Percentiles rank a stretch among this genome's conserved stretches.
phyloP scores from a whole-genome alignment of 1,284 basidiomycete species.

The Ganoderma meredithae region DNA sequence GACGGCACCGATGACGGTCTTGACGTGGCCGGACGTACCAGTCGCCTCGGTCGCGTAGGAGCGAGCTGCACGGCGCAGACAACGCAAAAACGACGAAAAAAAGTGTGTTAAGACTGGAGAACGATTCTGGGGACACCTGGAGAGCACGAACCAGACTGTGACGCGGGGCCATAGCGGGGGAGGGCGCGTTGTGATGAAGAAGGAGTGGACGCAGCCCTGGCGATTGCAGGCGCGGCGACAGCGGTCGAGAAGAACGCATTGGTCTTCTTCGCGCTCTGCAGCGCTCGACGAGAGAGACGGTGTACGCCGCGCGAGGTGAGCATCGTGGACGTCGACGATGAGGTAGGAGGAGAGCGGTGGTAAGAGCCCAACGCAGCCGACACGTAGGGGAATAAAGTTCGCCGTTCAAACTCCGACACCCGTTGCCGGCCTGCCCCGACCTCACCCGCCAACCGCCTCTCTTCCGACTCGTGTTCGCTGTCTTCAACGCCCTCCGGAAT shows the following conservation, averaged over 20 bases:
- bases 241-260: constrained; percentile 82
- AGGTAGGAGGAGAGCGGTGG: constrained; percentile 38
- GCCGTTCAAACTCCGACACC: constrained; percentile 39
- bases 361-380: constrained; percentile 32
- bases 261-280: constrained; percentile 74
- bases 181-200: constrained; percentile 43
- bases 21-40: constrained; percentile 77
- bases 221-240: constrained; percentile 51
- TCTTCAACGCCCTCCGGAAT: constrained; percentile 69
- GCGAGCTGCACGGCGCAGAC: constrained; percentile 63
- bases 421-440: constrained; percentile 45
- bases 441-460: constrained; percentile 21
- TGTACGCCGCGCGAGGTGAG: constrained; percentile 83
- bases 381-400: constrained; percentile 44
- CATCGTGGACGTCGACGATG: constrained; percentile 57
- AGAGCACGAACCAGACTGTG: constrained; percentile 51
- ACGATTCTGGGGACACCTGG: constrained; percentile 6
- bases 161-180: constrained; percentile 54
- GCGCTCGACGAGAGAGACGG: constrained; percentile 83
- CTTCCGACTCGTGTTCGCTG: constrained; percentile 19
- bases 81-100: constrained; percentile 29
- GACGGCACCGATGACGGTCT: constrained; percentile 98
- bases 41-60: constrained; percentile 92
- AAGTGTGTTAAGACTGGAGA: constrained; percentile 26
- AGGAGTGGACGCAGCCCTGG: constrained; percentile 44